Evolutionary conservation across 495 filamentous ascomycete species (phyloP).

Genomic region (Trypethelium eluteriae): DNA sequence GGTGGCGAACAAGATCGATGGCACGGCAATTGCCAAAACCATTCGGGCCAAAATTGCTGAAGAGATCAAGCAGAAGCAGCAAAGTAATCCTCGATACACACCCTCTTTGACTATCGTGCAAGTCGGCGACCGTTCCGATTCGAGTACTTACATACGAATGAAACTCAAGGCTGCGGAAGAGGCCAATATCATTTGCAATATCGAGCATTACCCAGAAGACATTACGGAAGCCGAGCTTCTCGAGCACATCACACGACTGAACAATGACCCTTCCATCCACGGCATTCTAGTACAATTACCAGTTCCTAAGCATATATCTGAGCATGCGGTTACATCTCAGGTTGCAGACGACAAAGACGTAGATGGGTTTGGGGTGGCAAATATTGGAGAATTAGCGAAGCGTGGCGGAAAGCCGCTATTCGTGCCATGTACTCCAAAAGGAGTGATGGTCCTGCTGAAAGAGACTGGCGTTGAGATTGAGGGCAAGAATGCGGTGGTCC

Average conservation of each 20-base stretch:
- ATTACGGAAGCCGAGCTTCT: slow-evolving; percentile 81
- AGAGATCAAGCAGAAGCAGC: slow-evolving; percentile 74
- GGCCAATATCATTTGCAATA: slow-evolving; percentile 82
- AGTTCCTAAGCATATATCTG: slow-evolving; percentile 77
- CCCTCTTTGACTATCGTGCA: slow-evolving; percentile 89
- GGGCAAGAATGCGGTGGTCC: slow-evolving; percentile 90
- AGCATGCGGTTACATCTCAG: slow-evolving; percentile 79
- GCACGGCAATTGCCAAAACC: slow-evolving; percentile 82
- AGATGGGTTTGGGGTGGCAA: slow-evolving; percentile 87
- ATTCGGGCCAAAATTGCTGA: slow-evolving; percentile 71
- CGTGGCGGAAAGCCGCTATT: slow-evolving; percentile 81
- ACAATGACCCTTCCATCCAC: slow-evolving; percentile 80
- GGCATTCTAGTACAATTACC: slow-evolving; percentile 93
- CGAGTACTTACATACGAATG: slow-evolving; percentile 99
- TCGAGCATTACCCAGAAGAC: slow-evolving; percentile 71
- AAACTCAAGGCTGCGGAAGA: slow-evolving; percentile 95
- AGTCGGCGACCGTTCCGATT: slow-evolving; percentile 88
- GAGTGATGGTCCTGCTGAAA: slow-evolving; percentile 84
- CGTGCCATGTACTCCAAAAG: slow-evolving; percentile 90
- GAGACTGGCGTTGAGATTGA: slow-evolving; percentile 73
- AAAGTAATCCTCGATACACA: slow-evolving; percentile 73
- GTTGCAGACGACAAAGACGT: slow-evolving; percentile 95
- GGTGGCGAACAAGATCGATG: slow-evolving; percentile 88
- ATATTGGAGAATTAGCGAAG: slow-evolving; percentile 95
- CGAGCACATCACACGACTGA: slow-evolving; percentile 68